A percentile compares a stretch with the other conserved stretches of the same genome.
Conservation (phyloP, 2,329 filamentous ascomycete genomes). For the Penicillium aurantiogriseum region DNA sequence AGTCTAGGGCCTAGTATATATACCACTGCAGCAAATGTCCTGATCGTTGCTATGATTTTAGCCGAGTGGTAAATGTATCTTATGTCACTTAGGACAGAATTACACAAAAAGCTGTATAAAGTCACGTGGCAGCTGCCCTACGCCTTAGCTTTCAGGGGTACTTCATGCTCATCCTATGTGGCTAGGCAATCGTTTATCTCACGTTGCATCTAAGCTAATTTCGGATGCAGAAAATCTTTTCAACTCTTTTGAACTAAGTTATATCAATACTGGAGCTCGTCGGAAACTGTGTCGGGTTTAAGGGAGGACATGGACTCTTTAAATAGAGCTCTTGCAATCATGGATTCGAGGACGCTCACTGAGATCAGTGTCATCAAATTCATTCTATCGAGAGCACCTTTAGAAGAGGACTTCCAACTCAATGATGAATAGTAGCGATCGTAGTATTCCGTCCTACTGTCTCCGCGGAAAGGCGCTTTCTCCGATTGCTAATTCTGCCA, state of each 20-base stretch:
- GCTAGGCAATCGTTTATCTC: neutral
- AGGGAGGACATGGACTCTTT: neutral
- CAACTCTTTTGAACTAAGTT: neutral
- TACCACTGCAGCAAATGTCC: too few species aligned
- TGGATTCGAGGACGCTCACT: neutral
- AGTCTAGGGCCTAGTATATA: too few species aligned
- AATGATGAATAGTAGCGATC: neutral
- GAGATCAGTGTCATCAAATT: neutral
- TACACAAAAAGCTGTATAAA: too few species aligned
- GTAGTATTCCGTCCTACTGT: neutral
- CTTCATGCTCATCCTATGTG: neutral
- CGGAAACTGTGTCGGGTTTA: neutral
- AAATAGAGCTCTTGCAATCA: neutral
- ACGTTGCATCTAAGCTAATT: neutral
- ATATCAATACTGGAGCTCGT: neutral
- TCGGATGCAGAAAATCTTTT: neutral
- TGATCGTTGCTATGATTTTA: too few species aligned
- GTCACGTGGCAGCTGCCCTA: neutral
- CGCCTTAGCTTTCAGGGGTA: neutral
- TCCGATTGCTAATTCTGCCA: constrained; percentile 15
- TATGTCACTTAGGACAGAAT: too few species aligned
- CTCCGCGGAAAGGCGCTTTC: neutral
- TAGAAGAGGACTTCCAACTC: neutral
- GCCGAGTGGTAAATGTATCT: too few species aligned
- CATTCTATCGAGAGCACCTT: neutral